Evolutionary conservation across 2,329 filamentous ascomycete genomes (phyloP).

Genomic region (Neonectria coccinea): DNA sequence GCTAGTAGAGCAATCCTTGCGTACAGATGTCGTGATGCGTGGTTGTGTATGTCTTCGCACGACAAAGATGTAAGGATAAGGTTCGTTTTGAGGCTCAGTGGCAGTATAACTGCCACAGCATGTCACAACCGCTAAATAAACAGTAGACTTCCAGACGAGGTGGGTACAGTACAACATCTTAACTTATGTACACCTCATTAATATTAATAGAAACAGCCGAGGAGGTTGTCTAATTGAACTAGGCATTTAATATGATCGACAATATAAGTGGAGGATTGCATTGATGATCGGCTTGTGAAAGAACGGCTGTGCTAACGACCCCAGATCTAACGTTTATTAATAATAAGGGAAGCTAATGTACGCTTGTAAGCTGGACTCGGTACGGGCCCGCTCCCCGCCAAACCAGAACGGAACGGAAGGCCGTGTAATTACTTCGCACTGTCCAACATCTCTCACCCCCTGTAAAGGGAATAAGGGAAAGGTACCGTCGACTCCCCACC

Average conservation of each 20-base stretch:
- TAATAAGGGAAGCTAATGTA: constrained; percentile 11
- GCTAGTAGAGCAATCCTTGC: neutral
- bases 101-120: neutral
- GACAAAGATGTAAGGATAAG: neutral
- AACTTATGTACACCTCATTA: no score
- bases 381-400: constrained; percentile 1
- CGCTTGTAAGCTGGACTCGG: neutral
- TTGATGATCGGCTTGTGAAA: neutral
- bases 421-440: neutral
- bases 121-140: neutral
- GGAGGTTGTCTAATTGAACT: neutral
- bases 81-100: neutral
- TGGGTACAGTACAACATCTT: no score
- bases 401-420: constrained; percentile 12
- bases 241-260: neutral
- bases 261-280: constrained; percentile 5
- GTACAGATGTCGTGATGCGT: neutral
- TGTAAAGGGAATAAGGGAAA: neutral
- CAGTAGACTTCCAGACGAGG: no score
- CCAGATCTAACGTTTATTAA: constrained; percentile 13
- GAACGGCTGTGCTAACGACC: constrained; percentile 11
- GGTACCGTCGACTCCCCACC: neutral
- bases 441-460: neutral
- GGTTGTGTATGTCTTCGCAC: no score
- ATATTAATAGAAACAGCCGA: neutral